Conservation (phyloP, 2,329 filamentous ascomycete species). For the Aureobasidium pullulans region DNA sequence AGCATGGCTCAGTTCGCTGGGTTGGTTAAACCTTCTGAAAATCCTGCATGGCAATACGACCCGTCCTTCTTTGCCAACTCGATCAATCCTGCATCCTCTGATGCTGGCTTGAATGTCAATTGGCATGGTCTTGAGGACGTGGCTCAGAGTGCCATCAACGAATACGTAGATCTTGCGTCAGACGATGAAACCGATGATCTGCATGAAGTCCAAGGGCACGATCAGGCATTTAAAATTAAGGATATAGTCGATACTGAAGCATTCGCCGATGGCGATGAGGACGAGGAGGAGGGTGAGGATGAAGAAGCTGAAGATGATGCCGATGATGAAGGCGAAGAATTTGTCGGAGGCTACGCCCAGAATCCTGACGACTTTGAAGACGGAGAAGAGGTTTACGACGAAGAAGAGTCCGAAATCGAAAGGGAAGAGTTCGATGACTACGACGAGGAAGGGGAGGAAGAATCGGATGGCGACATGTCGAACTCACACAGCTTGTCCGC, state of each 20-base stretch:
- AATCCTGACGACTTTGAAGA: conserved; percentile 6
- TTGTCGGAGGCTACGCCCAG: not conserved
- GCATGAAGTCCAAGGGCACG: not conserved
- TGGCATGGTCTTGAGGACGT: not conserved
- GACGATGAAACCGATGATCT: not conserved
- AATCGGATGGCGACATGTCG: not conserved
- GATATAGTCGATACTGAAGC: not conserved
- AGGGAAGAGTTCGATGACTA: not conserved
- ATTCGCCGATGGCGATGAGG: not conserved
- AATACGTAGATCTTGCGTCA: not conserved
- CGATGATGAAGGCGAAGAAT: not conserved
- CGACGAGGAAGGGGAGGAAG: conserved; percentile 4
- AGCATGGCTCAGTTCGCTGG: not conserved
- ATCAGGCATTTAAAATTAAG: not conserved
- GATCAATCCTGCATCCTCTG: not conserved
- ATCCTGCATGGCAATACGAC: conserved; percentile 4
- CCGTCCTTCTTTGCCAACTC: not conserved
- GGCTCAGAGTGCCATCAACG: not conserved
- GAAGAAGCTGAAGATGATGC: not conserved
- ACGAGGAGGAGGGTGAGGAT: not conserved
- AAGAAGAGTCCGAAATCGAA: not conserved
- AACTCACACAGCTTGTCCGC: not conserved
- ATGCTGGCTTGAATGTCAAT: not conserved
- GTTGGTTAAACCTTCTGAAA: not conserved
- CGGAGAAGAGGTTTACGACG: conserved; percentile 2